A percentile compares a stretch with the other conserved stretches of the same genome.
Evolutionary conservation across 495 filamentous ascomycete species (phyloP).

Genomic region (Penicillium egyptiacum): DNA sequence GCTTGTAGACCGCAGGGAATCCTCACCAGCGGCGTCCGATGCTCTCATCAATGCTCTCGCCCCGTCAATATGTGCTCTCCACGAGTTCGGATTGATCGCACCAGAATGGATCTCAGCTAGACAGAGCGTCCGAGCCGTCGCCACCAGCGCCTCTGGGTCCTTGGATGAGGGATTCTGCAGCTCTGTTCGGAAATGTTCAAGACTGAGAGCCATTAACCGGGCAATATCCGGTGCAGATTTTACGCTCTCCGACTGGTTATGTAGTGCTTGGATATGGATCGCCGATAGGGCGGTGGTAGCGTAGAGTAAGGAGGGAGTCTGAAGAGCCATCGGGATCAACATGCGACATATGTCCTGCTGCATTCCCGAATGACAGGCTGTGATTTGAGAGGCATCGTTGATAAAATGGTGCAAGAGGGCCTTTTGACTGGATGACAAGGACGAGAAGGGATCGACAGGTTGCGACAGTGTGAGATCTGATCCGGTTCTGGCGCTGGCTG

Average conservation of each 20-base stretch:
- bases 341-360: slow-evolving; percentile 49
- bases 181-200: slow-evolving; percentile 48
- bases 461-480: slow-evolving; percentile 33
- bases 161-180: slow-evolving; percentile 39
- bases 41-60: slow-evolving; percentile 45
- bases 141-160: slow-evolving; percentile 44
- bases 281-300: slow-evolving; percentile 50
- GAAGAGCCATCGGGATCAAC: slow-evolving; percentile 49
- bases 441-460: slow-evolving; percentile 45
- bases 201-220: slow-evolving; percentile 43
- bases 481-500: slow-evolving; percentile 13
- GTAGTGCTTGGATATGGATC: slow-evolving; percentile 46
- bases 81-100: slow-evolving; percentile 47
- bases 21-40: slow-evolving; percentile 27
- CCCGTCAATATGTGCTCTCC: slow-evolving; percentile 49
- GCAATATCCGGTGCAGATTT: slow-evolving; percentile 49
- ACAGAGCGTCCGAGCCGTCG: slow-evolving; percentile 50
- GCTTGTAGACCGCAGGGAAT: slow-evolving; percentile 31
- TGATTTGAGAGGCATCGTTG: slow-evolving; percentile 48
- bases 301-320: slow-evolving; percentile 48
- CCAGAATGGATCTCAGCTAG: slow-evolving; percentile 51
- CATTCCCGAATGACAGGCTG: slow-evolving; percentile 47
- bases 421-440: slow-evolving; percentile 41
- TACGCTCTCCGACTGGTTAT: slow-evolving; percentile 44
- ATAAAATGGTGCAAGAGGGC: slow-evolving; percentile 47